Evolutionary conservation across 176 grass and related monocot species (phyloP), one percentile per base, ranked within the genome.

Genomic region (Aechmea fasciata): DNA sequence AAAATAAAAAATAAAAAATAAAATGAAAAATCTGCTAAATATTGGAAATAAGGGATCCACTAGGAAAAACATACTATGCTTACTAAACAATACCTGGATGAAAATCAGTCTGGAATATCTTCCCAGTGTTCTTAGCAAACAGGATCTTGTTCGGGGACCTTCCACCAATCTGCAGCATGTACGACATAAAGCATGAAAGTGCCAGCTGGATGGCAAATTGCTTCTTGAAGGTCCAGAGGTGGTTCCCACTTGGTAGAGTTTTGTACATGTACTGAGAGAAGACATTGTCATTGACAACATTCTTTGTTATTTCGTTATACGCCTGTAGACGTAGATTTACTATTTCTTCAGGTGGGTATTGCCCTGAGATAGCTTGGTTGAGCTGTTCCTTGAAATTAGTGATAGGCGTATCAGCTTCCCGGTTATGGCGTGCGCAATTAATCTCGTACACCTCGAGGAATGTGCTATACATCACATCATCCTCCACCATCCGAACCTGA

Each of bases 241-340:
- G 83, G 52, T 89, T 87, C 57, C 95, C 89, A 83, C 86, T 99
- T 65, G 90, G 90, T 14, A 99, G 90, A 71, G 88, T 93, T 69
- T 99, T 99, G 80, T 99, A 86, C 90, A 99, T 99, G 78, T 90
- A 99, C 57, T 99, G 95, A 23, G 95, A 90, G 73, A 99, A 99
- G 51, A 99, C 90, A 68, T 83, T 99, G 48, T 99, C 95, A 70
- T 71, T 93, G n/a, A 99, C 94, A 54, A 90, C 86, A 79, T 13
- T 93, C 81, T 93, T 99, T 24, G 87, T 99, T 76, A 99, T 99
- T 76, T 99, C 95, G 77, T 82, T 90, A 80, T 99, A 99, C 64
- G 95, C 95, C 64, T 99, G 95, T 55, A 93, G 53, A 55, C 95
- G 89, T 70, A 99, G 78, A 75, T 99, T 90, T 54, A 90, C 71